phyloP scores from a whole-genome alignment of 352 stramenopile genomes.

The Pelagophyceae sp. region DNA sequence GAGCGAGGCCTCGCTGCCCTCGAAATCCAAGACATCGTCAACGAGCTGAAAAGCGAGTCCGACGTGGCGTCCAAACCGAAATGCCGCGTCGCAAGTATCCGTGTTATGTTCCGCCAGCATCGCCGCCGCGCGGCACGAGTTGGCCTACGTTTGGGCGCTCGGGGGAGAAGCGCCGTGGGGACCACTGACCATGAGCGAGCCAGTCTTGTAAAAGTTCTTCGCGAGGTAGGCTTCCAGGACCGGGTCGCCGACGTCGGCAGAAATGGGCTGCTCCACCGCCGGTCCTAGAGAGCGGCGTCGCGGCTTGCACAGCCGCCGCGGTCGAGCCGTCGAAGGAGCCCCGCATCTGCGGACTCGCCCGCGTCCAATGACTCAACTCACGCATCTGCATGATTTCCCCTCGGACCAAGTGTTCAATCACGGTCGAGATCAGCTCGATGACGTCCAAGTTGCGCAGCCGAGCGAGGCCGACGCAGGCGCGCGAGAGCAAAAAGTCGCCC shows the following conservation, averaged over 20 bases:
- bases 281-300: too few species aligned
- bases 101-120: slow-evolving; percentile 59
- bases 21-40: slow-evolving; percentile 97
- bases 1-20: slow-evolving; percentile 68
- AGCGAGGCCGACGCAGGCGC: slow-evolving; percentile 86
- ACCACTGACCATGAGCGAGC: slow-evolving; percentile 96
- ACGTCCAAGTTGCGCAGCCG: slow-evolving; percentile 84
- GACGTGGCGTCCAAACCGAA: slow-evolving; percentile 92
- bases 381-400: slow-evolving; percentile 93
- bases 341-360: too few species aligned
- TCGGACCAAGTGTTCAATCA: slow-evolving; percentile 93
- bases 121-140: slow-evolving; percentile 84
- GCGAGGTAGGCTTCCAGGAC: slow-evolving; percentile 89
- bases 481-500: slow-evolving; percentile 88
- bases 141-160: slow-evolving; percentile 46
- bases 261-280: too few species aligned
- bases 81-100: slow-evolving; percentile 68
- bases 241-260: slow-evolving; percentile 25
- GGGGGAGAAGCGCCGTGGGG: too few species aligned
- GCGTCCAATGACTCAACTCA: slow-evolving; percentile 29
- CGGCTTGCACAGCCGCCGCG: too few species aligned
- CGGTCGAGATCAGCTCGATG: slow-evolving; percentile 92
- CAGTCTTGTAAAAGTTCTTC: slow-evolving; percentile 99
- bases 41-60: slow-evolving; percentile 97
- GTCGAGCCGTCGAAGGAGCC: too few species aligned